A percentile compares a stretch with the other conserved stretches of the same genome.
These are phyloP conservation scores for Paraurostyla sp. DNA, from an alignment of 73 alveolate species.

Conservation along the genomic window DNA sequence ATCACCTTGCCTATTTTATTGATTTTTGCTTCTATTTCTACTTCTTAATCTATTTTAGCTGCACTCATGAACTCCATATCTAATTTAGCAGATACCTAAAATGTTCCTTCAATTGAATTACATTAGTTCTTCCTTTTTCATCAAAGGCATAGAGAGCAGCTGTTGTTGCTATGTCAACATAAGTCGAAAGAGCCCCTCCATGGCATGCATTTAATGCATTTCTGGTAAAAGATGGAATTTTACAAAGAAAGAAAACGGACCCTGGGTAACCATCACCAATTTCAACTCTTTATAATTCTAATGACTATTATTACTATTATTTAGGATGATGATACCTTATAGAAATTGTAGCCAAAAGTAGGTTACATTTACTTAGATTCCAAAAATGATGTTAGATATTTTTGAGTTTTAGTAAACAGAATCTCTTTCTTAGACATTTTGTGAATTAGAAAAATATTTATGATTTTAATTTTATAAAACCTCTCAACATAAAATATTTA, in stretches of 20 bases:
- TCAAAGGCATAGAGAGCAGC: slow-evolving; percentile 69
- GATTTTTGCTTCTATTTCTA: slow-evolving; percentile 61
- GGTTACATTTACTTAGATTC: too few relatives aligned
- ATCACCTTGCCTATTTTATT: slow-evolving; percentile 66
- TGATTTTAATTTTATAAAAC: too few relatives aligned
- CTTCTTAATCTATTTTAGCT: slow-evolving; percentile 47
- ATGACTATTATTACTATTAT: background rate
- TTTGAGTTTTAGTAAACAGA: background rate
- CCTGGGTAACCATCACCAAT: slow-evolving; percentile 52
- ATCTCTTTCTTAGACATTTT: too few relatives aligned
- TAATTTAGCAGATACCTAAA: slow-evolving; percentile 70
- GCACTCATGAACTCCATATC: slow-evolving; percentile 69
- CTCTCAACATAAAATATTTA: too few relatives aligned
- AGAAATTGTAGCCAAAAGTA: slow-evolving; percentile 53
- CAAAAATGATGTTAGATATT: too few relatives aligned
- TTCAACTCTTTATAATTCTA: slow-evolving; percentile 3
- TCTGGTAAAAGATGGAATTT: slow-evolving; percentile 21
- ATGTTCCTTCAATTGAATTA: too few relatives aligned
- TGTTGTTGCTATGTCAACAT: slow-evolving; percentile 70
- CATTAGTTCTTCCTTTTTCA: slow-evolving; percentile 48
- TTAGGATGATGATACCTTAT: background rate
- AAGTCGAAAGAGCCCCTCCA: slow-evolving; percentile 77
- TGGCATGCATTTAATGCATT: slow-evolving; percentile 57
- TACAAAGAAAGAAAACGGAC: slow-evolving; percentile 9
- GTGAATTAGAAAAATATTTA: too few relatives aligned